A percentile compares a stretch with the other conserved stretches of the same genome.
Conservation (phyloP, 2,329 filamentous ascomycete species). For the Phialophora tarda region DNA sequence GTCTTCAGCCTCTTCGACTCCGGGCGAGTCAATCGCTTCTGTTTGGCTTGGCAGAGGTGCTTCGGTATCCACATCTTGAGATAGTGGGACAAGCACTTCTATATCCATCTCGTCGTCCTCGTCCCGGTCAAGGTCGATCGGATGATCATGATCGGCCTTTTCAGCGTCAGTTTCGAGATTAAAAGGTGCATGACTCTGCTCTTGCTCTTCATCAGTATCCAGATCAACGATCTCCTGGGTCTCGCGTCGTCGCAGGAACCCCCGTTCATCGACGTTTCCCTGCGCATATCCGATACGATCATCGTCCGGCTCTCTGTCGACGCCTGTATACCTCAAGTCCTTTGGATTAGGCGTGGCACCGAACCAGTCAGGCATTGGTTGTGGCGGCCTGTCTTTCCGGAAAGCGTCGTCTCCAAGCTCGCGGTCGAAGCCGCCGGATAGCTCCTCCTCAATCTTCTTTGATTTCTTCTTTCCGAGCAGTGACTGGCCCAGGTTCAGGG, state of each 20-base stretch:
- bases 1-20: constrained; percentile 28
- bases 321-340: constrained; percentile 35
- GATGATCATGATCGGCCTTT: constrained; percentile 26
- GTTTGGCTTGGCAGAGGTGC: constrained; percentile 17
- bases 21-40: background rate
- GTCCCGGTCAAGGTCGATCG: constrained; percentile 39
- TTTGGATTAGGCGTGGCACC: constrained; percentile 44
- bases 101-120: constrained; percentile 43
- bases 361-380: constrained; percentile 56
- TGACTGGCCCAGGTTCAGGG: constrained; percentile 70
- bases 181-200: constrained; percentile 5
- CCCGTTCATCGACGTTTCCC: constrained; percentile 19
- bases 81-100: constrained; percentile 10
- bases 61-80: constrained; percentile 19
- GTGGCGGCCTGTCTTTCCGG: constrained; percentile 42
- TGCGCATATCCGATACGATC: constrained; percentile 18
- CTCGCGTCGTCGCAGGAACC: constrained; percentile 41
- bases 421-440: constrained; percentile 70
- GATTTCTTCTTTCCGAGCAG: constrained; percentile 59
- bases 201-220: constrained; percentile 42
- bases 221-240: constrained; percentile 50
- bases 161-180: constrained; percentile 6
- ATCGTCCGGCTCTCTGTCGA: constrained; percentile 42
- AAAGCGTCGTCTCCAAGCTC: constrained; percentile 44
- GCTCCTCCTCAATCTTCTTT: constrained; percentile 59